Evolutionary conservation across 2,329 filamentous ascomycete genomes (phyloP).

Genomic region (Didymella keratinophila): DNA sequence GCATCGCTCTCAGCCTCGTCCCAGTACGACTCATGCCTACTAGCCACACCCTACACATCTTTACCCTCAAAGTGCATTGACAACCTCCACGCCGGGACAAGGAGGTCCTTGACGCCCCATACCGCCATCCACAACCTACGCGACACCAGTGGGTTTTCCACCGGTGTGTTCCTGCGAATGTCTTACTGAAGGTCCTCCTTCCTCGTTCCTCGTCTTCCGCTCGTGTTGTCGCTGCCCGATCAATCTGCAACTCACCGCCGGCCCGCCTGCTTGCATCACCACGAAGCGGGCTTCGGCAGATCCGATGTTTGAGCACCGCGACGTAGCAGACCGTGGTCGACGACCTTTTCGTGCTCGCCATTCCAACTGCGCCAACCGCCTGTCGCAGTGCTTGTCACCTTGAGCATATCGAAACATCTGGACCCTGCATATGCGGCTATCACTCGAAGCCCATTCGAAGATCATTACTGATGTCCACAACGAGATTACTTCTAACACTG

Average conservation of each 20-base stretch:
- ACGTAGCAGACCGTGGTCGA: constrained; percentile 1
- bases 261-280: constrained; percentile 17
- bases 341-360: background rate
- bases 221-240: constrained; percentile 27
- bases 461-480: background rate
- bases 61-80: constrained; percentile 23
- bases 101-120: constrained; percentile 26
- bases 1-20: constrained; percentile 4
- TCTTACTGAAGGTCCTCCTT: constrained; percentile 27
- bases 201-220: constrained; percentile 28
- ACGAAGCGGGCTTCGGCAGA: constrained; percentile 7
- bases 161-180: constrained; percentile 21
- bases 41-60: constrained; percentile 20
- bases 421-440: background rate
- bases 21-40: constrained; percentile 20
- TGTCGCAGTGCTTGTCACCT: background rate
- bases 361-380: too few species aligned
- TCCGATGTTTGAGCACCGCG: background rate
- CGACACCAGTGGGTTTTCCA: constrained; percentile 23
- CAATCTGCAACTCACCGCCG: constrained; percentile 21
- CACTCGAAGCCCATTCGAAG: background rate
- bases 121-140: constrained; percentile 28
- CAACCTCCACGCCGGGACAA: constrained; percentile 20
- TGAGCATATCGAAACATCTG: background rate
- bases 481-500: background rate